A percentile compares a stretch with the other conserved stretches of the same genome.
These are phyloP conservation scores for Podospora anserina DNA, from an alignment of 495 filamentous ascomycete genomes.

Conservation along the genomic window DNA sequence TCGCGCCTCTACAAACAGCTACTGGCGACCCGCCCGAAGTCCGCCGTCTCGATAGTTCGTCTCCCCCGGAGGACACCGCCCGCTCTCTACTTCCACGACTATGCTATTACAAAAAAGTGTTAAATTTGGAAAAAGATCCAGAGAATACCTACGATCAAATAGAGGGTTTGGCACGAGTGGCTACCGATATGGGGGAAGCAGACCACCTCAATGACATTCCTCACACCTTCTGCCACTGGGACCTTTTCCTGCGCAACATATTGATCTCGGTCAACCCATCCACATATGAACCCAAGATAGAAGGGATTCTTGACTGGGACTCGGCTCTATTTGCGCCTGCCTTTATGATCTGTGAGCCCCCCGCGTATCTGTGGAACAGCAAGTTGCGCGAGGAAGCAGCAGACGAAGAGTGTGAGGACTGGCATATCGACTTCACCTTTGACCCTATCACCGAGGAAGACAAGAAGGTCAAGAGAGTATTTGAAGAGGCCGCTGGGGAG, in stretches of 20 bases:
- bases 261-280: neutral
- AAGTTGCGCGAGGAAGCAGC: neutral
- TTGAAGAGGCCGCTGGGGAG: conserved; percentile 10
- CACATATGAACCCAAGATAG: neutral
- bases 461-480: conserved; percentile 6
- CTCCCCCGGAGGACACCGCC: too few species aligned
- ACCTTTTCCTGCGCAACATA: conserved; percentile 10
- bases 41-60: too few species aligned
- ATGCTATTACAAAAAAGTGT: neutral
- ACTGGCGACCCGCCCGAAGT: too few species aligned
- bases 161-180: neutral
- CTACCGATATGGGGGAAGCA: neutral
- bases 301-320: conserved; percentile 10
- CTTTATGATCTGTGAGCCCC: conserved; percentile 9
- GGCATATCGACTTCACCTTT: neutral
- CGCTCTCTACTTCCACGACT: too few species aligned
- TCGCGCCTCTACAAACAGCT: neutral
- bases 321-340: conserved; percentile 7
- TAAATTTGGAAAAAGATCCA: neutral
- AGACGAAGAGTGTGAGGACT: neutral
- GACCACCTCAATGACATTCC: conserved; percentile 1
- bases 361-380: conserved; percentile 9
- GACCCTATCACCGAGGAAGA: neutral
- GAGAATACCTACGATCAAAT: neutral
- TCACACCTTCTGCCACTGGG: conserved; percentile 7